Percentiles rank a stretch among this genome's conserved stretches.
Evolutionary conservation across 345 rosid species (phyloP).

Genomic region (Corymbia maculata): DNA sequence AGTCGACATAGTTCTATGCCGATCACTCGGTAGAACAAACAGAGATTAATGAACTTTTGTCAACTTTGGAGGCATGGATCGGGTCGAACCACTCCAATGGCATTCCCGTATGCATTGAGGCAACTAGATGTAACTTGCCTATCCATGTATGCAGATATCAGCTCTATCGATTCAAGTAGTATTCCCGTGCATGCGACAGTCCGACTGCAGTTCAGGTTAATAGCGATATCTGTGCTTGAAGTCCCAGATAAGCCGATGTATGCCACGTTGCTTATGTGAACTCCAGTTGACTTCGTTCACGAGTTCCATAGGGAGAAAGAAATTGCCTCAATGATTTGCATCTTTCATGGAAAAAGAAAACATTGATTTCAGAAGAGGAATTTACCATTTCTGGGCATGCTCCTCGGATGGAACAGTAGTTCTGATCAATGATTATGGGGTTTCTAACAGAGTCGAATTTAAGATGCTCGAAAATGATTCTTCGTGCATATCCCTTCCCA

Average conservation of each 20-base stretch:
- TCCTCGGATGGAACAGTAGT: constrained; percentile 14
- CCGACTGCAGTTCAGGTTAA: constrained; percentile 25
- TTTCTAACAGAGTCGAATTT: constrained; percentile 9
- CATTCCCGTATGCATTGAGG: constrained; percentile 14
- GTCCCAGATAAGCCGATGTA: constrained; percentile 14
- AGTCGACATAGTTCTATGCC: not conserved
- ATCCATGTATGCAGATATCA: not conserved
- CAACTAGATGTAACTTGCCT: constrained; percentile 8
- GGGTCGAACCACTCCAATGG: constrained; percentile 6
- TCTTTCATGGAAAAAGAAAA: not conserved
- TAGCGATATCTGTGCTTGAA: constrained; percentile 15
- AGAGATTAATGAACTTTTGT: not conserved
- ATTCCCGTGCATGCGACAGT: constrained; percentile 16
- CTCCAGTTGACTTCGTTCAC: constrained; percentile 11
- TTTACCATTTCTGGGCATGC: constrained; percentile 20
- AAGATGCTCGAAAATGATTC: constrained; percentile 11
- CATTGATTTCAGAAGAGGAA: not conserved
- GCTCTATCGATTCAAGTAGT: not conserved
- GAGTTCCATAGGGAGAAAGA: not conserved
- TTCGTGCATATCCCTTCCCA: constrained; percentile 19
- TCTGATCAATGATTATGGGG: constrained; percentile 28
- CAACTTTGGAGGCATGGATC: not conserved
- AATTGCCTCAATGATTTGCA: not conserved
- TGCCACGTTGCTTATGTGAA: constrained; percentile 15
- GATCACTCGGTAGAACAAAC: not conserved